Evolutionary conservation across 352 stramenopile species (phyloP), one percentile per base, ranked within the genome.

Genomic region (Sclerospora graminicola): DNA sequence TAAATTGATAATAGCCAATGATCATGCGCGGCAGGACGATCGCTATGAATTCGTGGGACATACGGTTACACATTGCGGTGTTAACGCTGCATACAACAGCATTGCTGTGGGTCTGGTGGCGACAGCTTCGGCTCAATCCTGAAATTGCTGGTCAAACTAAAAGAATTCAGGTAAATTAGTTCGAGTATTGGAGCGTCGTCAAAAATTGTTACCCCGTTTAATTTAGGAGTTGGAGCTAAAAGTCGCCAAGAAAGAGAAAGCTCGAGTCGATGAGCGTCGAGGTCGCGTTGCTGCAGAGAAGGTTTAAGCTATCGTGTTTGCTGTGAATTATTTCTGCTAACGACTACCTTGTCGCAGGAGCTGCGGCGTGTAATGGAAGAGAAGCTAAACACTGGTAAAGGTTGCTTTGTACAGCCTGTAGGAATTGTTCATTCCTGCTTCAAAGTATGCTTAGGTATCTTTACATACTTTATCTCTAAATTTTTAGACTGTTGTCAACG

Each of bases 361-460:
- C 42, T 89, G 40, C 62, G 80, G 8, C 61, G 59, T 27, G 61
- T 89, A 36, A 79, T 87, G 69, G 61, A 85, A 5, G 63, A 82
- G 37, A 84, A 91, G 49, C 44, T 88, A 15, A 66, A 93, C 40
- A 87, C 71, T 11, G 78, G 60, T 42, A 74, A 84, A 40, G 81
- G 76, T 14, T 73, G 75, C 37, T 86, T 73, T 38, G 73, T 91
- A 44, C 77, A 95, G 42, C 53, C 81, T 23, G 75, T 95, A n/a
- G 83, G 72, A 5, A 50, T 52, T 5, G 64, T 91, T 8, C 54
- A 60, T 1, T 95, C 83, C 16, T 95, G 83, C 58, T 95, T 92
- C 50, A 64, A 64, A 42, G 65, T 56, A 29, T 89, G 67, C 43
- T 60, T 82, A 30, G 76, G 69, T 67, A 48, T 27, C 13, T 15